Conservation (phyloP, 2,329 filamentous ascomycete genomes). For the Colletotrichum ledebouriae region DNA sequence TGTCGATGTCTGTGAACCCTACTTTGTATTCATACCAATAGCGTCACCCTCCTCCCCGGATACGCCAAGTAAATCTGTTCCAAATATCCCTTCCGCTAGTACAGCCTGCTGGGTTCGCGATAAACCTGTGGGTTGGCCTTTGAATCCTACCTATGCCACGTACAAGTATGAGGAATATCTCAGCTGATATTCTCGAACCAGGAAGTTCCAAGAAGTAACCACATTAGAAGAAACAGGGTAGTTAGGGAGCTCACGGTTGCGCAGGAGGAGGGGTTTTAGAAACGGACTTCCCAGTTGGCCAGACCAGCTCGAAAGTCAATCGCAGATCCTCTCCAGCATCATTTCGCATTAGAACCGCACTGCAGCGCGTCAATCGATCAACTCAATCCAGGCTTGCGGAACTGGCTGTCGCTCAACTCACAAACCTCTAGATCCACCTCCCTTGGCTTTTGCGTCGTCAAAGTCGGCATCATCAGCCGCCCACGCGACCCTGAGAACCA, state of each 20-base stretch:
- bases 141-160: not conserved
- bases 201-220: not conserved
- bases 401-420: not conserved
- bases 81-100: too few relatives aligned
- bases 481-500: conserved; percentile 11
- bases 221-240: conserved; percentile 1
- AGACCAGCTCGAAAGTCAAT: conserved; percentile 37
- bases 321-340: conserved; percentile 26
- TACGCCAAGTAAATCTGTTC: too few relatives aligned
- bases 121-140: not conserved
- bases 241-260: not conserved
- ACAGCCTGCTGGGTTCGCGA: not conserved
- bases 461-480: conserved; percentile 1
- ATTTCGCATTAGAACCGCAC: conserved; percentile 13
- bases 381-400: not conserved
- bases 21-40: too few relatives aligned
- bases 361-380: conserved; percentile 5
- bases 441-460: not conserved
- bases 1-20: too few relatives aligned
- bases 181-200: too few relatives aligned
- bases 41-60: too few relatives aligned
- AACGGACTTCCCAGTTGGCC: conserved; percentile 28
- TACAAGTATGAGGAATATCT: too few relatives aligned
- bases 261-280: conserved; percentile 7
- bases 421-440: conserved; percentile 1